Base-by-base conservation (phyloP, 176 grass and related monocot genomes). In the Calamus simplicifolius region DNA sequence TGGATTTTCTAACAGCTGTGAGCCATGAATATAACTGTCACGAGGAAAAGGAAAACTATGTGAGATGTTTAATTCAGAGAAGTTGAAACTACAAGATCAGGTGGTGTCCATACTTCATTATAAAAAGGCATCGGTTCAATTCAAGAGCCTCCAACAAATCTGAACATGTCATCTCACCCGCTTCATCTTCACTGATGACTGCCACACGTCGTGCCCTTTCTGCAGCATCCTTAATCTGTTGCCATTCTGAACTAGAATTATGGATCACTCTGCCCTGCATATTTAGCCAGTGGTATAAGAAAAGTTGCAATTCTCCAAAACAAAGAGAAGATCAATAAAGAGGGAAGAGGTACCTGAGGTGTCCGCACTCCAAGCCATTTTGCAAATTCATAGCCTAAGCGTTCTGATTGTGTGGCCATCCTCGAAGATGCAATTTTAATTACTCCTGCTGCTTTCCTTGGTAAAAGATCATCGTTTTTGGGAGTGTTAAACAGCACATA, bases 341-440 rank as follows among this genome's bases (percentile, higher is more conserved):
- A 23, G 43, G 19, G 67, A 66, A 60, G 18, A 69, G 52, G 27
- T 58, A 96, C 91, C 84, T 90, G 91, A 72, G 91, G 91, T 56
- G 91, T 87, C 65, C 77, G 82, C 53, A 96, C 83, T 57, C 86
- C 70, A 54, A 96, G 80, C 86, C 83, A 90, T 87, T 81, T 96
- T 25, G 91, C 91, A 30, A 96, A 80, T 82, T 96, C 86, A 59
- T 96, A 87, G 7, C 91, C 91, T 48, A 96, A 76, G 55, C 91
- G 81, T 72, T 90, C 91, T 21, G 91, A 96, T 64, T 96, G 91
- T 48, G 91, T 96, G 56, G 91, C 86, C 91, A 96, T 96, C 70
- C 91, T 89, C 31, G 91, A 90, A 65, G 86, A 82, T 63, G 86
- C 80, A 62, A 96, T 90, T 81, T 96, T 96, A 56, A 96, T 87